Evolutionary conservation across 2,329 filamentous ascomycete species (phyloP), one percentile per base, ranked within the genome.

Genomic region (Trichoderma brevicompactum): DNA sequence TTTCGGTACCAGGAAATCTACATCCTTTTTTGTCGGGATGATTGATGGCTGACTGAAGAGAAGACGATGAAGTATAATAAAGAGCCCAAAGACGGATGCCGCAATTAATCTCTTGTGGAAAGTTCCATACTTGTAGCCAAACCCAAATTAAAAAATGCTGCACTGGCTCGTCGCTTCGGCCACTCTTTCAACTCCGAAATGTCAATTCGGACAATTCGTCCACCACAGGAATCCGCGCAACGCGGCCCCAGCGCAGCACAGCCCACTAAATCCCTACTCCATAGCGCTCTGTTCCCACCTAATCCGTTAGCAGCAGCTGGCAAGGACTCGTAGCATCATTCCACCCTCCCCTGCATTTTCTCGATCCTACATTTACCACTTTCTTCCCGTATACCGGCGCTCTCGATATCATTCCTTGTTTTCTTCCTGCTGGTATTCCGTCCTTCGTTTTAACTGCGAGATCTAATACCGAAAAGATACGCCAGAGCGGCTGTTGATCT

Each of bases 151-250:
- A 28, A 28, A 28, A 28, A 28, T 5, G 23, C 23, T 28, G 23
- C 23, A 5, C 23, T 38, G 56, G 55, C 55, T 48, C 55, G 55
- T 48, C 36, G 23, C 49, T 36, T 60, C 56, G 56, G 56, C 44
- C 56, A 48, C 12, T 28, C 44, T 8, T 43, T 17, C 48, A 43
- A 50, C 44, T 23, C 56, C 56, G 46, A 60, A 60, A 38, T 50
- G 32, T 34, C 44, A 34, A 55, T 54, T n/a, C 49, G 59, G 48
- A 40, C 48, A 28, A 28, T 52, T 40, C 40, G 17, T 32, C 46
- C 6, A 23, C 34, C 43, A 19, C 34, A 36, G 44, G 43, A 63
- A 46, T 38, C 60, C 60, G 52, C 55, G 40, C 49, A 48, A 32
- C 17, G 28, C 59, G 23, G 48, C 48, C 44, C 13, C 12, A 28